Evolutionary conservation across 306 rosid species (phyloP), one percentile per base, ranked within the genome.

Genomic region (Medicago arabica): DNA sequence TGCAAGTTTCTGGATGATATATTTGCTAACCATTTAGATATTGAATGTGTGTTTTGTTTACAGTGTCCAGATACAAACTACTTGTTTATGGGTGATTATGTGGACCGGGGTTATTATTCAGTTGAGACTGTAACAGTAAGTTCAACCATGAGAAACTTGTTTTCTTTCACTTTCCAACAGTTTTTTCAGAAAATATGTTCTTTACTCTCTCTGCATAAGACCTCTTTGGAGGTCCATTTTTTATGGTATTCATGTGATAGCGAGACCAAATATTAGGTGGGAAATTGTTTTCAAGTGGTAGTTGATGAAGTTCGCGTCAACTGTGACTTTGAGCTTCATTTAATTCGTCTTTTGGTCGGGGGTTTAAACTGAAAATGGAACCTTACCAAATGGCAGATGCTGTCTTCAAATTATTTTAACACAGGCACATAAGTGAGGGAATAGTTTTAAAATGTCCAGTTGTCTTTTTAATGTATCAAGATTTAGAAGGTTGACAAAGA

Each of bases 21-120:
- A 13, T 71, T 76, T 76, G 31, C 63, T 40, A 43, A 21, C 57
- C 44, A 47, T 46, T 71, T 60, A 21, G 72, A 16, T 73, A 68
- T 70, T 79, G 75, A 51, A 58, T 36, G 39, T 69, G 34, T 66
- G 61, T 77, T 83, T 67, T 54, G 57, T 85, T 81, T 78, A 44
- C 97, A 96, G 99, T 96, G 99, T 83, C 99, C 98, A 28, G 99
- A 96, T 71, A 92, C 99, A 18, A 96, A 96, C 85, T 96, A 96
- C 87, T 84, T 92, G 83, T 96, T 96, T 81, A 96, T 96, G 99
- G 99, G 99, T 71, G 99, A 96, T 87, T 96, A 96, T 79, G 99
- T 96, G 86, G 99, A 96, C 82, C 98, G 99, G 15, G 99, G 98
- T 40, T 96, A 96, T 87, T 96, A 92, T 86, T 96, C 98, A 77